Conservation (phyloP, 495 filamentous ascomycete species). For the Penicillium subrubescens region DNA sequence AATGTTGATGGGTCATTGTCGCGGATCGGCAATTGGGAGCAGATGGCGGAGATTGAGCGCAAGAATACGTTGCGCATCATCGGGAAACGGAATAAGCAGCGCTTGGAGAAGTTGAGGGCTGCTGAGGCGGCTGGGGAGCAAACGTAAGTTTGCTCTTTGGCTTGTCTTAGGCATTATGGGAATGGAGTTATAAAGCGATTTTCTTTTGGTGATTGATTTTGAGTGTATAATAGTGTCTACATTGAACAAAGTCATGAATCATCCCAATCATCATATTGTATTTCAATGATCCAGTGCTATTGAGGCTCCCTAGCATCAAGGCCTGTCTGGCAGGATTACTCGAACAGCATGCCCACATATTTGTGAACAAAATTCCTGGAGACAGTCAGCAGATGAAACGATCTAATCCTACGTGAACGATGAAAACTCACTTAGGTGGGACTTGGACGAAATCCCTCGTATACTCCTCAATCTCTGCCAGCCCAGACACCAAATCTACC, state of each 20-base stretch:
- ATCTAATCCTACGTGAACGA: no score
- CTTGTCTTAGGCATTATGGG: neutral
- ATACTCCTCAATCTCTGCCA: conserved; percentile 78
- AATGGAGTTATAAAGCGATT: neutral
- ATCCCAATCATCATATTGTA: conserved; percentile 3
- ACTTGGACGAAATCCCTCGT: conserved; percentile 60
- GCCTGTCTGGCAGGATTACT: neutral
- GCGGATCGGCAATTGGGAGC: conserved; percentile 66
- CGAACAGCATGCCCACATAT: conserved; percentile 24
- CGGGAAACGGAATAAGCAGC: conserved; percentile 63
- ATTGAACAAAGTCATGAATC: neutral
- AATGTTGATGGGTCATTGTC: conserved; percentile 65
- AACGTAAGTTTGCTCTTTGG: neutral
- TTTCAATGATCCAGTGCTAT: neutral
- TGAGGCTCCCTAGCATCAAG: neutral
- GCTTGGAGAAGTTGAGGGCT: conserved; percentile 56
- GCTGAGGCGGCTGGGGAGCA: conserved; percentile 24
- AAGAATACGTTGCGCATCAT: conserved; percentile 63
- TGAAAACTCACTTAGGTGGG: conserved; percentile 56
- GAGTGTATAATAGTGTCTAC: neutral
- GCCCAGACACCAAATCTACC: conserved; percentile 62
- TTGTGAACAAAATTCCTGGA: conserved; percentile 30
- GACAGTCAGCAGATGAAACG: conserved; percentile 10
- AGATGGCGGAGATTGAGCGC: conserved; percentile 65
- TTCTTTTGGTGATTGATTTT: neutral